Conservation (phyloP, 2,329 filamentous ascomycete species). For the Colletotrichum lentis region DNA sequence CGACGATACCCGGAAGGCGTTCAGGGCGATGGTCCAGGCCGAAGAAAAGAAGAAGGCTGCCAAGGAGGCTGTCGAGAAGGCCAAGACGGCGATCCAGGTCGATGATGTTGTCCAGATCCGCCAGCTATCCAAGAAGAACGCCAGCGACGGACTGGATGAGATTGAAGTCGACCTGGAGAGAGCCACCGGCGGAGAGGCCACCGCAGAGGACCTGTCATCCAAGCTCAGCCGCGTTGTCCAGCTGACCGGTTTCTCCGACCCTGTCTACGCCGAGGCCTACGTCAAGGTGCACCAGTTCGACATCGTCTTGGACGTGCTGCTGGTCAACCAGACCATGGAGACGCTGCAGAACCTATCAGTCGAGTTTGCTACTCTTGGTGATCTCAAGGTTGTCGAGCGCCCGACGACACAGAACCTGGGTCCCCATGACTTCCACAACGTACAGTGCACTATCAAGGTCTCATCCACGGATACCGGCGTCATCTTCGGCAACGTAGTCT, state of each 20-base stretch:
- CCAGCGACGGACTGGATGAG: slow-evolving; percentile 81
- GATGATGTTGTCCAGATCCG: slow-evolving; percentile 94
- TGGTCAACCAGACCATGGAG: slow-evolving; percentile 97
- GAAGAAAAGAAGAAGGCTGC: slow-evolving; percentile 98
- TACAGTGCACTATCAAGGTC: slow-evolving; percentile 98
- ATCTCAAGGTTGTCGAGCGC: slow-evolving; percentile 96
- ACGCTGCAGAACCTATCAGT: slow-evolving; percentile 97
- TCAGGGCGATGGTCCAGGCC: slow-evolving; percentile 94
- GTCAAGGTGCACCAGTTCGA: slow-evolving; percentile 99
- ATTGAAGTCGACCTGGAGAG: slow-evolving; percentile 91
- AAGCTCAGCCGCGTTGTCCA: slow-evolving; percentile 97
- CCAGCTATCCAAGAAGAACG: slow-evolving; percentile 91
- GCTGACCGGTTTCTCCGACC: slow-evolving; percentile 96
- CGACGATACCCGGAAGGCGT: slow-evolving; percentile 93
- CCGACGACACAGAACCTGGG: slow-evolving; percentile 96
- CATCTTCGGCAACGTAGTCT: slow-evolving; percentile 98
- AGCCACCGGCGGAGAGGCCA: slow-evolving; percentile 88
- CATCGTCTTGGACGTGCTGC: slow-evolving; percentile 92
- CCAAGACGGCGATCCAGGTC: slow-evolving; percentile 92
- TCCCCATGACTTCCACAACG: slow-evolving; percentile 96
- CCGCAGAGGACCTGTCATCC: slow-evolving; percentile 84
- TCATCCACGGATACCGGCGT: slow-evolving; percentile 97
- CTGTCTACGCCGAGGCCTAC: slow-evolving; percentile 98
- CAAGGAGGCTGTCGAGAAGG: slow-evolving; percentile 90
- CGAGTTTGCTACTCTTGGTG: slow-evolving; percentile 97